Evolutionary conservation across 2,329 filamentous ascomycete genomes (phyloP), one percentile per base, ranked within the genome.

Genomic region (Ambrosiella xylebori): DNA sequence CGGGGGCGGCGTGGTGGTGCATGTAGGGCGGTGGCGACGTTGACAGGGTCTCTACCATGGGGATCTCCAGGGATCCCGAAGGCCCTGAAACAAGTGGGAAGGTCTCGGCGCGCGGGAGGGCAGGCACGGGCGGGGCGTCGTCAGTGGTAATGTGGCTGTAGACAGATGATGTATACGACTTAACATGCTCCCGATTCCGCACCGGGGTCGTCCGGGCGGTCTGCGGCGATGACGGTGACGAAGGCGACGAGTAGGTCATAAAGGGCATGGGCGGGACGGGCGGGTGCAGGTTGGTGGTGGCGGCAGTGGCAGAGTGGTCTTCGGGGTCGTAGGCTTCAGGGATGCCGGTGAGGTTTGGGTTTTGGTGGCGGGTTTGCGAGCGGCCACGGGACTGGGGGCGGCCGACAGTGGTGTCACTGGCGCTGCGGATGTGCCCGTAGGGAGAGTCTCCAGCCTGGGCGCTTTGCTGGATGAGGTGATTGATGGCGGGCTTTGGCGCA

Each of bases 311-410:
- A 5, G 27, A 27, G 27, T 27, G 3, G n/a, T 45, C 55, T 7
- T 57, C 59, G 35, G 47, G 37, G 6, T 47, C 51, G 36, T 41
- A 37, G 15, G 39, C 11, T 35, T 57, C 59, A 6, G 59, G 51
- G n/a, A 60, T 60, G 6, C 50, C 56, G 1, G 45, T 49, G 2
- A 60, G 59, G 37, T 17, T 45, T 4, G 55, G 55, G 19, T 44
- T 38, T 12, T 38, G 27, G 27, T 27, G 27, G 27, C 27, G 55
- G 8, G 50, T 54, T 11, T 38, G 56, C 13, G 50, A 57, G 15
- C 51, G 55, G 2, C 52, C 37, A n/a, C 53, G 54, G 9, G 44
- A 39, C 7, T 37, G 17, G 13, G 15, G 12, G 5, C 41, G 39
- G 9, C 13, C 36, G 39, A n/a, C 35, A 2, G 56, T 17, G 27